A percentile compares a stretch with the other conserved stretches of the same genome.
Evolutionary conservation across 2,329 filamentous ascomycete species (phyloP).

Genomic region (Truncatella angustata): DNA sequence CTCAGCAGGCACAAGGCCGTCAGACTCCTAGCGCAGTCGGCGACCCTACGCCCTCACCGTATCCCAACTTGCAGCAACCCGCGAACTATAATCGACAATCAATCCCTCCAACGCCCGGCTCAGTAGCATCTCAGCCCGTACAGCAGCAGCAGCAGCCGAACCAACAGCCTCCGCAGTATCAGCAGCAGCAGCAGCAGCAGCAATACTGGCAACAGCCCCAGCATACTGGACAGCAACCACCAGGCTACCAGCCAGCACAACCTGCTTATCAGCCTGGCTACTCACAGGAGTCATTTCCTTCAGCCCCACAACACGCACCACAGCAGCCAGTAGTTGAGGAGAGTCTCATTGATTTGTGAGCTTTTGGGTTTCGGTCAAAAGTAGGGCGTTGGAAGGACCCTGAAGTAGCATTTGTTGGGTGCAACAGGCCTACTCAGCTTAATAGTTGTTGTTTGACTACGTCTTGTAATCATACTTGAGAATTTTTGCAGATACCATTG

Average conservation of each 20-base stretch:
- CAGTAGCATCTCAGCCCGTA: conserved; percentile 24
- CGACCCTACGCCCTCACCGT: conserved; percentile 46
- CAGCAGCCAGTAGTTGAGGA: conserved; percentile 65
- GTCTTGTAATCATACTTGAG: conserved; percentile 1
- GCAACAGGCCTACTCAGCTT: too few relatives aligned
- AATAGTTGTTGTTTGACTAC: neutral
- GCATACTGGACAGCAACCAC: conserved; percentile 41
- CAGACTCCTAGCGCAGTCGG: conserved; percentile 36
- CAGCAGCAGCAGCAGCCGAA: conserved; percentile 26
- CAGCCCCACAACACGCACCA: conserved; percentile 62
- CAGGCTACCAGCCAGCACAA: conserved; percentile 29
- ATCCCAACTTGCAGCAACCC: conserved; percentile 49
- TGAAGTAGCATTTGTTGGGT: neutral
- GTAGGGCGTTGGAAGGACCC: neutral
- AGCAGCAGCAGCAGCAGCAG: conserved; percentile 41
- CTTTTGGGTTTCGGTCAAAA: neutral
- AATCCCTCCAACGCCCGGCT: conserved; percentile 35
- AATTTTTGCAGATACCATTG: conserved; percentile 1
- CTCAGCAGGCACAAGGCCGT: conserved; percentile 31
- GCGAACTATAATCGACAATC: conserved; percentile 44
- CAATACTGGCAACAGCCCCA: conserved; percentile 50
- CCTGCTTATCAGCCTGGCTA: conserved; percentile 46
- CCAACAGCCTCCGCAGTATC: conserved; percentile 29
- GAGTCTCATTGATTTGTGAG: conserved; percentile 73
- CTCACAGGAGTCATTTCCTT: conserved; percentile 62